Base-by-base conservation (phyloP, 176 grass and related monocot genomes). In the Thinopyrum elongatum region DNA sequence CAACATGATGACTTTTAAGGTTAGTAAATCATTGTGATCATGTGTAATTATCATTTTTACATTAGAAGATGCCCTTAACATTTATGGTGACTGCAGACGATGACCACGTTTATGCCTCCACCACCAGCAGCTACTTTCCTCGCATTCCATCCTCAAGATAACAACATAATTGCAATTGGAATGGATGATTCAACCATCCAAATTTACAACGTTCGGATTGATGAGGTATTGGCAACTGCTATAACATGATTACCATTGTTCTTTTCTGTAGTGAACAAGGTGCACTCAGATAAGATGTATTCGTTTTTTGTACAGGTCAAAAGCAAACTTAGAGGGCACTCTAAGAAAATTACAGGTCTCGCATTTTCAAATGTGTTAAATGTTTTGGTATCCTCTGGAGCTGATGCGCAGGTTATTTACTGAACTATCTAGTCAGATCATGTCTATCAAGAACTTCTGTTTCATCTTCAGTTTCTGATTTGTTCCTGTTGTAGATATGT, bases 1-100 rank as follows among this genome's bases (percentile, higher is more conserved):
- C 88, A 98, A 98, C 88, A 98, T 95, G 96, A 98, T 98, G 96
- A 98, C 96, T 59, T 98, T 98, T 84, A 98, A 95, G 96, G 96
- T 98, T 83, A 19, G 69, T 84, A 78, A 62, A 87, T 65, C 66
- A 16, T 68, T 51, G 28, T 2, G 22, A 39, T 59, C 23, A 75
- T 58, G 27, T 26, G 29, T 38, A 80, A 28, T 51, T 64, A 46
- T 57, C 47, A 21, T 22, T 80, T 55, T n/a, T 66, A 47, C 11
- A 26, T 55, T 76, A 58, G 68, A 85, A 78, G 77, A 62, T 85
- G 69, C 17, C 11, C 42, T 83, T 84, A 36, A 88, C 28, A 1
- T 60, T 67, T 86, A 61, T 84, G 47, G 53, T 70, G 47, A 68
- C 62, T 74, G 65, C 74, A 98, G 96, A 94, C 93, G 11, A 98